Conservation (phyloP, 179 eudicot genomes). For the Gypsophila paniculata region DNA sequence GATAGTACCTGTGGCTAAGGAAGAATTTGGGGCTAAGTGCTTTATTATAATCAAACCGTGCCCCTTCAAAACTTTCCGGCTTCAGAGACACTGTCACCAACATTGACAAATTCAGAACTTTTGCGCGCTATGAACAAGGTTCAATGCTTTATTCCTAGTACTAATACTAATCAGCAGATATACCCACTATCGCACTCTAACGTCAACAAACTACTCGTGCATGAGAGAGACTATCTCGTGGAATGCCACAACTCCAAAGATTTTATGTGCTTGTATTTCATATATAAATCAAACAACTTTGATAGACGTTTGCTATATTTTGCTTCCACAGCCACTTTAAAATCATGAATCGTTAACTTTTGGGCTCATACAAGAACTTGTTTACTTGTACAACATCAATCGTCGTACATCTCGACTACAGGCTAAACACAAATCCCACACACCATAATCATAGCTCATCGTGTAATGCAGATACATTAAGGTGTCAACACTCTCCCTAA, state of each 20-base stretch:
- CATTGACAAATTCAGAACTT: background rate
- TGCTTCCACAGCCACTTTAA: no score
- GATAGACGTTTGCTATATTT: no score
- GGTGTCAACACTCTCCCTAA: background rate
- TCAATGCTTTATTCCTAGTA: background rate
- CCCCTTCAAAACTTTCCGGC: slow-evolving; percentile 91
- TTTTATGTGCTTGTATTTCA: background rate
- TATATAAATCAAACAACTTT: slow-evolving; percentile 1
- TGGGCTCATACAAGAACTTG: background rate
- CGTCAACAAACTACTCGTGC: background rate
- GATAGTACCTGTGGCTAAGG: slow-evolving; percentile 79
- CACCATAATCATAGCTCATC: background rate
- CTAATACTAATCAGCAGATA: background rate
- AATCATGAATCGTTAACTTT: background rate
- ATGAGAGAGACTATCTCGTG: slow-evolving; percentile 5
- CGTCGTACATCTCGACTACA: background rate
- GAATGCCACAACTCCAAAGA: background rate
- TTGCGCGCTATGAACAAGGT: background rate
- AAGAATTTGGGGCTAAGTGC: slow-evolving; percentile 75
- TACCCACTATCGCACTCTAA: background rate
- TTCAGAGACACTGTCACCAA: slow-evolving; percentile 74
- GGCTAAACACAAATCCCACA: background rate
- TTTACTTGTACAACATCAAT: background rate
- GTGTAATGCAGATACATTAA: background rate
- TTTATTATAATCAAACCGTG: slow-evolving; percentile 84